These are phyloP conservation scores for Vitis hybrid DNA, from an alignment of 177 flowering plant species.

Conservation along the genomic window DNA sequence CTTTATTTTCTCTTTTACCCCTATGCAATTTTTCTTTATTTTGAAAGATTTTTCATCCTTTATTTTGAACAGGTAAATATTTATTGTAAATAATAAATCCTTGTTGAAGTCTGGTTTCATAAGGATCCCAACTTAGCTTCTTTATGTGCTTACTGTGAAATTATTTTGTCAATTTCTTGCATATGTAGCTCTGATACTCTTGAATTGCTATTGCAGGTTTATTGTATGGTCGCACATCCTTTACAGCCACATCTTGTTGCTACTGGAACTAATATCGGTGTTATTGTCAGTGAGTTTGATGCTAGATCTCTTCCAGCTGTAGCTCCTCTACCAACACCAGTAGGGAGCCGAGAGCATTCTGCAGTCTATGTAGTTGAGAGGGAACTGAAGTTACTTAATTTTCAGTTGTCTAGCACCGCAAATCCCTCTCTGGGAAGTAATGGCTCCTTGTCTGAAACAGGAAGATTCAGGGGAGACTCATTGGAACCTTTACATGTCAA, in stretches of 20 bases:
- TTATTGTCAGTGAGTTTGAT: conserved; percentile 94
- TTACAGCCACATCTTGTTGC: conserved; percentile 98
- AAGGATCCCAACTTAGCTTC: not conserved
- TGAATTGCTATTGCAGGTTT: conserved; percentile 58
- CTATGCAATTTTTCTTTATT: too few relatives aligned
- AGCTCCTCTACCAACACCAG: conserved; percentile 75
- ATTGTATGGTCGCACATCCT: conserved; percentile 97
- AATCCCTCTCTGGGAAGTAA: conserved; percentile 92
- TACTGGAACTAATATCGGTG: conserved; percentile 92
- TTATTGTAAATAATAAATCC: too few relatives aligned
- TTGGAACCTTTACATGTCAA: conserved; percentile 76
- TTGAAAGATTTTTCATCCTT: too few relatives aligned
- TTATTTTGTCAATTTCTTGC: not conserved
- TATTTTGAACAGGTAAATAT: too few relatives aligned
- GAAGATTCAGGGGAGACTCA: conserved; percentile 69
- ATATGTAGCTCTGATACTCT: not conserved
- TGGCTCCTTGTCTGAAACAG: conserved; percentile 77
- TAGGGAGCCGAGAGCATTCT: conserved; percentile 86
- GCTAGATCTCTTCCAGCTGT: conserved; percentile 88
- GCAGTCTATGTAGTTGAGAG: conserved; percentile 88
- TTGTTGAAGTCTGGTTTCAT: not conserved
- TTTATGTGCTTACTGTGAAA: not conserved
- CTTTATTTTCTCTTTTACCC: too few relatives aligned
- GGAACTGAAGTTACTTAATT: conserved; percentile 78
- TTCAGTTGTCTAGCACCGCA: conserved; percentile 74